Base-by-base conservation (phyloP, 768 basidiomycete species). In the Megacollybia marginata region DNA sequence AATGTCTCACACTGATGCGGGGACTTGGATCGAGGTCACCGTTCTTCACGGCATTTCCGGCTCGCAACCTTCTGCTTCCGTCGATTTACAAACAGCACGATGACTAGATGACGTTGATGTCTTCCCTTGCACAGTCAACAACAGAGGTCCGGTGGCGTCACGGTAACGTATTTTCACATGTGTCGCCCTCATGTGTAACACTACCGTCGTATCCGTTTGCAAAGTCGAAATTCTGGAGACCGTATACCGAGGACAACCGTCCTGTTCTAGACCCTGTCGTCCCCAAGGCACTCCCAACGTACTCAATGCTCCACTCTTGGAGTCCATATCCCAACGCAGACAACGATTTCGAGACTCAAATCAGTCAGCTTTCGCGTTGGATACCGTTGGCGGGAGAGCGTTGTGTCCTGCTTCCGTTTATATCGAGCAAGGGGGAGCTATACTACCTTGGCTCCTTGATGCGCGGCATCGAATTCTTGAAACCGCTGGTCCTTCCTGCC, bases 191-290 rank as follows among this genome's bases (percentile, higher is more conserved):
- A 3, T 76, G 77, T 52, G 55, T 74, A n/a, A 73, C 72, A 51
- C 62, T 87, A 10, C 86, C 86, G 0, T 65, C 72, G 4, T 88
- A 87, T 60, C 83, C 84, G 1, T 84, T 86, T 54, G 65, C 72
- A 9, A 66, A 65, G 43, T 67, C 70, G 3, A 73, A 66, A 19
- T 85, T 80, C 59, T 86, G 82, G 83, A 71, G 80, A 2, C 60
- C 64, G 0, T 82, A 67, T 58, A 54, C 62, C 34, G 74, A 75
- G 48, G 56, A 53, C 20, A 50, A 6, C 16, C 35, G 32, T 1
- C 11, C 9, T 11, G 15, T 20, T 43, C 12, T 45, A 2, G 20
- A 50, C 32, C 47, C n/a, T 40, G 50, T 2, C 5, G n/a, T 36
- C 10, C 52, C 56, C 3, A 64, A 61, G 33, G 70, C 65, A 47